Conservation (phyloP, 108 stramenopile species). For the Parmales sp. region DNA sequence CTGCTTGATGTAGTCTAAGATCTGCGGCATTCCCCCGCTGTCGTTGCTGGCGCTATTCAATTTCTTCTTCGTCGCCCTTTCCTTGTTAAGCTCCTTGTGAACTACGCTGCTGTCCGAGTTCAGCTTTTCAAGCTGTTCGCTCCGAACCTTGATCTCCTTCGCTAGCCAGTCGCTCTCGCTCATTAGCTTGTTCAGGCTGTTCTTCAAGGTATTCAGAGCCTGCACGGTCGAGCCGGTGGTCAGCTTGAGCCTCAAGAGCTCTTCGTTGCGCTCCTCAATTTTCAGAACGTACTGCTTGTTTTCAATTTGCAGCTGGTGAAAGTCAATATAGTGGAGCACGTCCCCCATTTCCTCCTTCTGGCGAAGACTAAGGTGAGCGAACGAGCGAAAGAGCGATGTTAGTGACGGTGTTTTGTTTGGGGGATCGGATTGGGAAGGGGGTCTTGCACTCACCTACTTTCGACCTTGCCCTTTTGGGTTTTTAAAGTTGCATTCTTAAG, state of each 20-base stretch:
- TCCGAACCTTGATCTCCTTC: conserved; percentile 24
- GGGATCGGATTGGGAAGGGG: too few relatives aligned
- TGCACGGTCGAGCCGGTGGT: conserved; percentile 41
- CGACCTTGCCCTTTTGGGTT: conserved; percentile 36
- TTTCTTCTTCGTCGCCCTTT: conserved; percentile 13
- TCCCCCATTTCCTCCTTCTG: conserved; percentile 58
- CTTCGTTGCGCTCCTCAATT: conserved; percentile 51
- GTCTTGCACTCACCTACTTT: too few relatives aligned
- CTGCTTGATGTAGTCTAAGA: conserved; percentile 43
- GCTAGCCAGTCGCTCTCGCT: conserved; percentile 26
- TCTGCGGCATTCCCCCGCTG: conserved; percentile 38
- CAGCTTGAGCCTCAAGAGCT: conserved; percentile 43
- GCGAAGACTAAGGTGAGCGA: too few relatives aligned
- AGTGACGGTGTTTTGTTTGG: too few relatives aligned
- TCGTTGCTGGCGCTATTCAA: conserved; percentile 3
- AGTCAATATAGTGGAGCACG: conserved; percentile 58
- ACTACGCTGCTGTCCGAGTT: conserved; percentile 24
- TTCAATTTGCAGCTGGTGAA: conserved; percentile 60
- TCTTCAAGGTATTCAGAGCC: conserved; percentile 39
- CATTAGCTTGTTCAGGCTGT: conserved; percentile 20
- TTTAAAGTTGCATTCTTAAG: conserved; percentile 47
- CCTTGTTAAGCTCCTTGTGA: conserved; percentile 14
- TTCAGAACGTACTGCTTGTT: conserved; percentile 54
- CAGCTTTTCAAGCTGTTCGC: conserved; percentile 21
- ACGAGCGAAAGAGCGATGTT: too few relatives aligned